Evolutionary conservation across 768 basidiomycete species (phyloP), one percentile per base, ranked within the genome.

Genomic region (Lactarius vividus): DNA sequence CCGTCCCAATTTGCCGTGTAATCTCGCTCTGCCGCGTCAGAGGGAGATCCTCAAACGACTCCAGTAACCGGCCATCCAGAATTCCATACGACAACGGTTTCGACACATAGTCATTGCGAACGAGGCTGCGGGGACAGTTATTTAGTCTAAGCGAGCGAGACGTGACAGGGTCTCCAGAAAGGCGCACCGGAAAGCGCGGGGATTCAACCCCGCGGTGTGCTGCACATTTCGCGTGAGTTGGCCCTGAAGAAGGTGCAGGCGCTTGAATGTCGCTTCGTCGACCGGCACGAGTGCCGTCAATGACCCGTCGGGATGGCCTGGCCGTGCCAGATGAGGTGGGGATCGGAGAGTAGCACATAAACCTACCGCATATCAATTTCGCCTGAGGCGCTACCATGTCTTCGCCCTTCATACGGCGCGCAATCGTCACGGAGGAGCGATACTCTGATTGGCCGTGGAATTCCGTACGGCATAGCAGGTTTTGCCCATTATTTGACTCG

Each of bases 171-270:
- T 9, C 33, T 3, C 33, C 37, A 53, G 13, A 57, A 35, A 44
- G 35, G 35, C n/a, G 54, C 54, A 95, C 96, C 96, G 85, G 77
- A 91, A 92, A 1, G 89, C 94, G 69, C 86, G 90, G 2, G 97
- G 97, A 73, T 99, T 98, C 49, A 98, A 79, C 3, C 92, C 94
- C 9, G 92, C 94, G 35, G 89, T 81, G 73, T 98, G 96, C 71
- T 96, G 94, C 18, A 97, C 86, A 71, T 94, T 96, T 57, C 96
- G 83, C 6, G 91, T 84, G 63, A 99, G 79, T 71, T 96, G 94
- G 0, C 94, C 92, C 72, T 97, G 94, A 0, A 98, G 83, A 13
- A 96, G 81, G 69, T 92, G 88, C 5, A 98, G 78, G 39, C 94
- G 83, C 75, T 95, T 95, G 73, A 86, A 92, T 3, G 86, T 82